Base-by-base conservation (phyloP, 257 asterid genomes). In the Leptodermis oblonga region DNA sequence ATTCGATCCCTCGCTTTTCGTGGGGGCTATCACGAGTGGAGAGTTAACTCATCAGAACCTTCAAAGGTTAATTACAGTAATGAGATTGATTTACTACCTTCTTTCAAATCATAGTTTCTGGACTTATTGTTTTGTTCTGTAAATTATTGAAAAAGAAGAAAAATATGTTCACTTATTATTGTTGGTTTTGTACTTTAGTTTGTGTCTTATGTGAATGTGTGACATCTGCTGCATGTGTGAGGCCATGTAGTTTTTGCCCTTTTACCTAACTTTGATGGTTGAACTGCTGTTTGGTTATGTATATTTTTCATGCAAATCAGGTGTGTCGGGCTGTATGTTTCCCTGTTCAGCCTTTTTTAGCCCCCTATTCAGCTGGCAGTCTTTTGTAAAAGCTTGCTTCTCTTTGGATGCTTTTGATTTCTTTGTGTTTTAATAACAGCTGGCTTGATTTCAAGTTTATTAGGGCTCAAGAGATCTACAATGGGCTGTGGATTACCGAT, bases 1-100 rank as follows among this genome's bases (percentile, higher is more conserved):
- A 36, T 90, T 93, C 77, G 85, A 93, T 74, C 90, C 97, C 17
- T 82, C 92, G 0, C 89, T 87, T 79, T 93, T 93, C 72, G 56
- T 72, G 33, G 98, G 98, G 70, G 95, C 96, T 74, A 88, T 93
- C 69, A 93, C 97, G 28, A 93, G 98, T 73, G 98, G 98, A 42
- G 98, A 93, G 79, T 82, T 93, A 74, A 87, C 97, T 25, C 88
- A 93, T 76, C 90, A 87, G 85, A 77, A 83, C 77, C 98, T 93
- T 64, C 84, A 83, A 78, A 85, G 96, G 97, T 86, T 52, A 48
- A 34, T 37, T 71, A 18, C 33, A 11, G 51, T 18, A 15, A 18
- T 37, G 5, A 41, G 56, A n/a, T 53, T 73, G 15, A 39, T 52
- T 52, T 9, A 73, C 31, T 56, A 36, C 45, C 34, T 62, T 37